Base-by-base conservation (phyloP, 2,329 filamentous ascomycete species). In the Aspergillus sp. region DNA sequence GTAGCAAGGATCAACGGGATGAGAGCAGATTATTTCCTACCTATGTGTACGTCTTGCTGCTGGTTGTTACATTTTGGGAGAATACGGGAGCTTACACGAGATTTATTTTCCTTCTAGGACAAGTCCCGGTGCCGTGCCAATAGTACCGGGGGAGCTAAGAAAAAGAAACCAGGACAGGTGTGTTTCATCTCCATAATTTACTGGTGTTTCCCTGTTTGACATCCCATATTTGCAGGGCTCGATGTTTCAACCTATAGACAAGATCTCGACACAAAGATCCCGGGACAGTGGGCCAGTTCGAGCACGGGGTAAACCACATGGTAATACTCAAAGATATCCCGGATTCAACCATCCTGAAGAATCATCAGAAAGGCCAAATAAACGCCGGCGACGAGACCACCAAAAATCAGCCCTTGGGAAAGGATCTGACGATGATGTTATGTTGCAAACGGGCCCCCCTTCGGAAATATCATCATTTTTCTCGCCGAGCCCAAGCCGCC, bases 201-300 rank as follows among this genome's bases (percentile, higher is more conserved):
- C 19, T 19, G 19, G 19, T 19, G 19, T 19, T 19, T 19, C 19
- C 19, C 19, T 19, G 19, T 19, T 19, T 19, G 19, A 19, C 19
- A 19, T 19, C 19, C 2, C 2, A 19, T 19, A 19, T 19, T 19
- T 19, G 19, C 19, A 19, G 19, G 19, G 19, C 4, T 19, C 19
- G 19, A 19, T 19, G 6, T 53, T 57, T 33, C 57, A 47, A 32
- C 61, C 61, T 6, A 31, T 49, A 2, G 49, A 66, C 37, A 53
- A 44, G 27, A 46, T 66, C 31, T 55, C 58, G 10, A 19, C 19
- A 19, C 37, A 38, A 3, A 56, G 57, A 35, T 39, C 50, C 11
- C 58, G 58, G 40, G 52, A 60, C 27, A 67, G 63, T 42, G 62
- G 62, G 6, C 58, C 64, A n/a, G 56, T 65, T 33, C 60, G 57